These are phyloP conservation scores for Penicillium cosmopolitanum DNA, from an alignment of 495 filamentous ascomycete species.

Conservation along the genomic window DNA sequence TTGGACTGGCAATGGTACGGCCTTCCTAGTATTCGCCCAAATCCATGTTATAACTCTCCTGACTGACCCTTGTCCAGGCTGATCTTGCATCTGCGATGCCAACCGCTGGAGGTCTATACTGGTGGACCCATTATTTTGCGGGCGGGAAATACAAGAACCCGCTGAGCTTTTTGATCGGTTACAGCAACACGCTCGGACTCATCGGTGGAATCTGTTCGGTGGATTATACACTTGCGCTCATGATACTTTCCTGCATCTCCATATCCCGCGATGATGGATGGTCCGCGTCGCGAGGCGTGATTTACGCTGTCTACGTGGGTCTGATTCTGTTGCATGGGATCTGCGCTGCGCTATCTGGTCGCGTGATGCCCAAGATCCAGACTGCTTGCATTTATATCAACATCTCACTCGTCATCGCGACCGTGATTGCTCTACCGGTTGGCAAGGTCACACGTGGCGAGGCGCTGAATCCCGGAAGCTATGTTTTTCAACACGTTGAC, in stretches of 20 bases:
- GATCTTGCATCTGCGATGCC: slow-evolving; percentile 72
- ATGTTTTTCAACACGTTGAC: slow-evolving; percentile 44
- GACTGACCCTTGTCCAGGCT: slow-evolving; percentile 37
- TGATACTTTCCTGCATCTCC: slow-evolving; percentile 59
- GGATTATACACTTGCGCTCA: slow-evolving; percentile 57
- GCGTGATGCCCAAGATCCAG: slow-evolving; percentile 68
- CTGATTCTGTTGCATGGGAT: slow-evolving; percentile 61
- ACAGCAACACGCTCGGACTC: slow-evolving; percentile 71
- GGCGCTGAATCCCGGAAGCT: slow-evolving; percentile 39
- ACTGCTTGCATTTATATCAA: slow-evolving; percentile 65
- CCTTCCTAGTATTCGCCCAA: background rate
- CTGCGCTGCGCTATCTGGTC: slow-evolving; percentile 53
- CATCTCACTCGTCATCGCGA: slow-evolving; percentile 63
- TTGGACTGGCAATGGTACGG: slow-evolving; percentile 65
- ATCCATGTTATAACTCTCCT: background rate
- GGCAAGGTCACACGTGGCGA: slow-evolving; percentile 44
- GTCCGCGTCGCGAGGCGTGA: slow-evolving; percentile 59
- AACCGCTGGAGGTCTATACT: slow-evolving; percentile 68
- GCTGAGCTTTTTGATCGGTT: slow-evolving; percentile 69
- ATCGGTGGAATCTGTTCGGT: slow-evolving; percentile 65
- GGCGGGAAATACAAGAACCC: slow-evolving; percentile 60
- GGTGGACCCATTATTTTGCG: slow-evolving; percentile 73
- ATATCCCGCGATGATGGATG: slow-evolving; percentile 65
- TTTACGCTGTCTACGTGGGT: slow-evolving; percentile 65
- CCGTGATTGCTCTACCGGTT: slow-evolving; percentile 68